Evolutionary conservation across 345 rosid species (phyloP).

Genomic region (Euphorbia tirucalli): DNA sequence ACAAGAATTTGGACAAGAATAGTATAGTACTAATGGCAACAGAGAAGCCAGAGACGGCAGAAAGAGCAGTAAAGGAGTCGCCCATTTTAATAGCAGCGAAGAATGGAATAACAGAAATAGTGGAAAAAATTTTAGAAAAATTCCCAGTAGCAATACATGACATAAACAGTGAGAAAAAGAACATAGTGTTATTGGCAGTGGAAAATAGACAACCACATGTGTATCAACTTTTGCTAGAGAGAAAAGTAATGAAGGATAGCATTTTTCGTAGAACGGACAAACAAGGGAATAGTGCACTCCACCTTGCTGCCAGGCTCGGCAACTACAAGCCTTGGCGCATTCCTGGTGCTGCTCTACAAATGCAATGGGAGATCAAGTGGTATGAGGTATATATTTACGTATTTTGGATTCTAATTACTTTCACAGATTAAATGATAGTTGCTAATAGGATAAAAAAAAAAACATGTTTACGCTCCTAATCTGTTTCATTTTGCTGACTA

Average conservation of each 20-base stretch:
- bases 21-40: constrained; percentile 12
- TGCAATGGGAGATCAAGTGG: constrained; percentile 73
- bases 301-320: constrained; percentile 46
- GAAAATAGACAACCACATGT: constrained; percentile 50
- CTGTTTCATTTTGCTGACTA: too few relatives aligned
- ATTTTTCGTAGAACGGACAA: constrained; percentile 39
- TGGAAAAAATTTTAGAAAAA: constrained; percentile 24
- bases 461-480: too few relatives aligned
- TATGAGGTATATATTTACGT: constrained; percentile 50
- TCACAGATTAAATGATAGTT: too few relatives aligned
- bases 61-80: constrained; percentile 15
- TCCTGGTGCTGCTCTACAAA: constrained; percentile 52
- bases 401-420: too few relatives aligned
- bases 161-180: constrained; percentile 27
- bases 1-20: constrained; percentile 6
- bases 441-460: too few relatives aligned
- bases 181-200: constrained; percentile 42
- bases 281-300: constrained; percentile 48
- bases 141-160: constrained; percentile 33
- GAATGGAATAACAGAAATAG: constrained; percentile 33
- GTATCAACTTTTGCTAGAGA: constrained; percentile 26
- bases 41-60: background rate
- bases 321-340: constrained; percentile 50
- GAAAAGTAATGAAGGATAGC: constrained; percentile 17
- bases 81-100: constrained; percentile 34